Evolutionary conservation across 1,139 yeast species (phyloP), one percentile per base, ranked within the genome.

Genomic region (Blastobotrys persicus): DNA sequence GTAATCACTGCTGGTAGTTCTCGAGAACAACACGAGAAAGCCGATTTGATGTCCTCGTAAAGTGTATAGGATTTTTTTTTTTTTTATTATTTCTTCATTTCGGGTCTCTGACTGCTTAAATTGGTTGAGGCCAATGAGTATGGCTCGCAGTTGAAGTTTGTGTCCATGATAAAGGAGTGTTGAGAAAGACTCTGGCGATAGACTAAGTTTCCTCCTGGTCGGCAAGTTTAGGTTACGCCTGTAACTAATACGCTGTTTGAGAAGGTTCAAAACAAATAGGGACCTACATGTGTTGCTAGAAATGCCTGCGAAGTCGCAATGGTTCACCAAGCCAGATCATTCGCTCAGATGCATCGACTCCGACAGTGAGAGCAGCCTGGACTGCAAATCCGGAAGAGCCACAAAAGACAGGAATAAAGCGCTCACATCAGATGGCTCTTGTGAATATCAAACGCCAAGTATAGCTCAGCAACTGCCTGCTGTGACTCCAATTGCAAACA

Each of bases 401-500:
- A 9, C 28, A 6, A 9, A 9, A 23, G 28, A 9, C 5, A 23
- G 28, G 28, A 23, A 23, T 5, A 5, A 5, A 6, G 28, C 5
- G 9, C 9, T 23, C 9, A 23, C 9, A 23, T 23, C 28, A 9
- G 28, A 23, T 23, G 41, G 7, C 11, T 37, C 41, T 6, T n/a
- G 26, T 5, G 28, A 7, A 9, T 19, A 37, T 11, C 12, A 17
- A 11, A 12, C 41, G 13, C 26, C 5, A 7, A 28, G 19, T 6
- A 14, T 17, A 4, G 16, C 38, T 5, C 38, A 16, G 13, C 18
- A 13, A 4, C 19, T 4, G 17, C 17, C 38, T 34, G 17, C 11
- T 34, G 38, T 14, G 16, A 45, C 48, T n/a, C 48, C 48, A 1
- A 45, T 45, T 45, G 44, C 48, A 3, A 38, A 45, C 14, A 37